These are phyloP conservation scores for Fusarium concolor DNA, from an alignment of 2,329 filamentous ascomycete species.

Conservation along the genomic window DNA sequence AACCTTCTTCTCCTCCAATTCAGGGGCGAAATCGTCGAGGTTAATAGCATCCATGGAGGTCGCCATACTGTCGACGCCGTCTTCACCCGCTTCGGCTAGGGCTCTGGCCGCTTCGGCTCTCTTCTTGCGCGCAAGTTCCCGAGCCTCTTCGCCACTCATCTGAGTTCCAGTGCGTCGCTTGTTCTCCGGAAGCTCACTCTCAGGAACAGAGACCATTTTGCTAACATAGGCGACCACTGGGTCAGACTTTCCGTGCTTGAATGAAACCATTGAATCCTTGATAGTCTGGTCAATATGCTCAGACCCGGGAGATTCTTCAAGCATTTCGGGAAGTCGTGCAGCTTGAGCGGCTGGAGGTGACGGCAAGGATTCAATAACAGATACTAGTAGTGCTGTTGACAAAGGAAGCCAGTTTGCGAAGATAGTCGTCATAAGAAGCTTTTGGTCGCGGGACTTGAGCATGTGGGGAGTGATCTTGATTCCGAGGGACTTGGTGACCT, in stretches of 20 bases:
- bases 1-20: conserved; percentile 66
- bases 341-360: conserved; percentile 85
- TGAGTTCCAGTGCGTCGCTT: conserved; percentile 73
- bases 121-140: conserved; percentile 88
- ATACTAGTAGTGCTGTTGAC: conserved; percentile 91
- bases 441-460: conserved; percentile 83
- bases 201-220: conserved; percentile 96
- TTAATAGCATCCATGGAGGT: conserved; percentile 70
- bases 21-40: conserved; percentile 64
- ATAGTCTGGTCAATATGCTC: conserved; percentile 75
- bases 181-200: conserved; percentile 91
- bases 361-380: conserved; percentile 91
- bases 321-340: conserved; percentile 80
- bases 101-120: conserved; percentile 87
- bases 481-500: conserved; percentile 91
- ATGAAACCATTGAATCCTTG: conserved; percentile 83
- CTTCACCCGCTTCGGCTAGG: conserved; percentile 67
- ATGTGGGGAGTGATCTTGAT: conserved; percentile 88
- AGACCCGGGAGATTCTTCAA: conserved; percentile 83
- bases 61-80: conserved; percentile 67
- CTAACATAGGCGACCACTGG: conserved; percentile 95
- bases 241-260: conserved; percentile 75
- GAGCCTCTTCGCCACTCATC: conserved; percentile 88
- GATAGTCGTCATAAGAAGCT: conserved; percentile 84
- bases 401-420: conserved; percentile 93